phyloP scores from a whole-genome alignment of 176 grass and related monocot genomes.

The Juncus effusus region DNA sequence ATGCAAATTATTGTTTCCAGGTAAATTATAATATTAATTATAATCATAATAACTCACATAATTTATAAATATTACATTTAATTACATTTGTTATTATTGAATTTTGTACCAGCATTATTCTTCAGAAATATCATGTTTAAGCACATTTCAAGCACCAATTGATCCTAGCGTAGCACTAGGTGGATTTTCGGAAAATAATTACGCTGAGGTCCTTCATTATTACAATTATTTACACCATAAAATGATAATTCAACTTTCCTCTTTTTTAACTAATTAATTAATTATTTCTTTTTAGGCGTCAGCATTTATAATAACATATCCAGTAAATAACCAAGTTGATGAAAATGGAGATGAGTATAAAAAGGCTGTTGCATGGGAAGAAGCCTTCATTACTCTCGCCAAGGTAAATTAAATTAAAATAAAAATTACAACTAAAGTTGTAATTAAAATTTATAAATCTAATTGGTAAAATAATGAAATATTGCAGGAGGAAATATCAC shows the following conservation, averaged over 20 bases:
- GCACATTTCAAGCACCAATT: conserved; percentile 71
- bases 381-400: conserved; percentile 75
- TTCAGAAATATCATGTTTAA: conserved; percentile 79
- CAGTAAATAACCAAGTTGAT: conserved; percentile 86
- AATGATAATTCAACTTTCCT: conserved; percentile 13
- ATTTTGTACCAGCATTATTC: conserved; percentile 82
- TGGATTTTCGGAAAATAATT: conserved; percentile 85
- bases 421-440: not conserved
- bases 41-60: not conserved
- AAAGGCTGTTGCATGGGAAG: conserved; percentile 89
- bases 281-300: conserved; percentile 57
- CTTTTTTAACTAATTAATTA: conserved; percentile 26
- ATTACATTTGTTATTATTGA: not conserved
- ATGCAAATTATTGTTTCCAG: conserved; percentile 92
- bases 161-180: conserved; percentile 88
- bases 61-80: not conserved
- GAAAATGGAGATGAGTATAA: conserved; percentile 60
- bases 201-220: conserved; percentile 60
- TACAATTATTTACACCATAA: not conserved
- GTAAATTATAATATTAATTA: conserved; percentile 37
- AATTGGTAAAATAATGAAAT: conserved; percentile 13
- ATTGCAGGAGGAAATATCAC: conserved; percentile 77
- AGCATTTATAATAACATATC: conserved; percentile 92
- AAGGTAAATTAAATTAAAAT: conserved; percentile 37
- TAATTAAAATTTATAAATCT: not conserved